Base-by-base conservation (phyloP, 73 alveolate species). In the Tetrahymena malaccensis region DNA sequence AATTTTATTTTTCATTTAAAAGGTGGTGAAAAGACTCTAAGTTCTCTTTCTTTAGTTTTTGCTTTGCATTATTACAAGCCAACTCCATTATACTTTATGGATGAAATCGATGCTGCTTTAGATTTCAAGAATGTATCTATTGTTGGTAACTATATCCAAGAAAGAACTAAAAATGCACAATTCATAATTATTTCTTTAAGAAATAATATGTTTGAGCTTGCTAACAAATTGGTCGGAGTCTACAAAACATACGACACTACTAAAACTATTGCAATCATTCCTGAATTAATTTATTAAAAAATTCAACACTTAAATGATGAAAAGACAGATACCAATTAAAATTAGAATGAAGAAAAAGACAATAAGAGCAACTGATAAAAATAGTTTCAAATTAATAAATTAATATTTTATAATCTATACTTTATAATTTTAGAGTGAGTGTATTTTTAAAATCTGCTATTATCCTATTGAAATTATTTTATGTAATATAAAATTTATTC, bases 161-260 rank as follows among this genome's bases (percentile, higher is more conserved):
- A 96, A 83, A 94, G 94, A 94, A 96, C 98, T 9, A 70, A 70
- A 83, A 58, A 95, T 43, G 57, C 95, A 9, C 84, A 95, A 57
- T 85, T 95, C 34, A 95, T 95, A 0, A 89, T 95, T 27, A 94
- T 95, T 43, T 95, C 97, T 83, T 85, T 95, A 33, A 85, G 97
- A 37, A 85, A 94, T 21, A 85, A 95, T 44, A 95, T 95, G 97
- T 95, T 95, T 95, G 97, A 95, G 34, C 43, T 43, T 12, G 97
- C 97, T 12, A 43, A 70, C 37, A 95, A 89, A 35, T 57, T 95
- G 7, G 97, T 98, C 12, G 99, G 99, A 34, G 98, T 98, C 33
- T 98, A 98, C 94, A 98, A 98, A 94, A 98, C 99, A 12, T 96
- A 95, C 85, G 99, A 98, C 94, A 97, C 97, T 84, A 98, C 99